Percentiles rank a stretch among this genome's conserved stretches.
phyloP scores from a whole-genome alignment of 805 yeast species.

The Kodamaea hsintzibuensis region DNA sequence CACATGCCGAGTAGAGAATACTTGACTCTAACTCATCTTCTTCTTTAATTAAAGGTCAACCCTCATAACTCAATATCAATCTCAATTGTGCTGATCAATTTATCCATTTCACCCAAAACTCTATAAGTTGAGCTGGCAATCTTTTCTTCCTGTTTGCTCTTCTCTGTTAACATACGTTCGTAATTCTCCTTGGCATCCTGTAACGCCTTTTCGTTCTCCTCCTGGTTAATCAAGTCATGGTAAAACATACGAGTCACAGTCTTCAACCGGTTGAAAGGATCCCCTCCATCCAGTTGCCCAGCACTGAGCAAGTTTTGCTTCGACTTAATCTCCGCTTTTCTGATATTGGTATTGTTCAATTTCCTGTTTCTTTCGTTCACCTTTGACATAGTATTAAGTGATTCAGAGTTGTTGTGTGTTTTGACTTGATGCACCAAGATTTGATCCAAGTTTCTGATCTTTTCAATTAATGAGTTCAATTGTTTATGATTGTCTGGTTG shows the following conservation, averaged over 20 bases:
- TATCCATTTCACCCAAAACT: constrained; percentile 58
- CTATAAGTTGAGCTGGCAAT: constrained; percentile 55
- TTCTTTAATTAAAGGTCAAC: too few relatives aligned
- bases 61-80: constrained; percentile 16
- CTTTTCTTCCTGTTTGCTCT: constrained; percentile 44
- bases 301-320: constrained; percentile 11
- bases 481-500: constrained; percentile 49
- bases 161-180: constrained; percentile 39
- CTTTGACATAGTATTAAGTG: constrained; percentile 56
- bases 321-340: constrained; percentile 74
- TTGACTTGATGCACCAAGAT: constrained; percentile 44
- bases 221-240: constrained; percentile 53
- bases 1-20: neutral
- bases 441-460: constrained; percentile 45
- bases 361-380: constrained; percentile 86
- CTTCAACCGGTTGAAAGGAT: constrained; percentile 88
- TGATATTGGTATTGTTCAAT: constrained; percentile 71
- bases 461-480: constrained; percentile 30
- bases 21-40: too few relatives aligned
- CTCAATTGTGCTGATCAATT: constrained; percentile 45
- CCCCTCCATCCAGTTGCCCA: constrained; percentile 48
- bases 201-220: constrained; percentile 60
- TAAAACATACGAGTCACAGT: constrained; percentile 87
- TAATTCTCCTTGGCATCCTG: constrained; percentile 52
- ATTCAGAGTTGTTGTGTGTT: constrained; percentile 35